Evolutionary conservation across 129 eudicot species (phyloP).

Genomic region (Pittosporum tobira): DNA sequence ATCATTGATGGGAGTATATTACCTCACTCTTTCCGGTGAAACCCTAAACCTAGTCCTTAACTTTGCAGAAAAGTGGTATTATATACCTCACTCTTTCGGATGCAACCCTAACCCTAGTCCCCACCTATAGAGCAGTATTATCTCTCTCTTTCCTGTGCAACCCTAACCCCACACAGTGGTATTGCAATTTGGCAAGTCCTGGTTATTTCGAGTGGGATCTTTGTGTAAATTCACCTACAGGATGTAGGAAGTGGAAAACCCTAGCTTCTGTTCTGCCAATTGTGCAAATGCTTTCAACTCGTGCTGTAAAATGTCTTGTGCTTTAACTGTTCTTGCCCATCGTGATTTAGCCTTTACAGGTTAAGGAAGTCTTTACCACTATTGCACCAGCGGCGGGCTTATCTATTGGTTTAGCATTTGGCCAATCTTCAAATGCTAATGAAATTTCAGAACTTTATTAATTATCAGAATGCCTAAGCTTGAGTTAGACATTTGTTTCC

Average conservation of each 20-base stretch:
- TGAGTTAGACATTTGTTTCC: constrained; percentile 69
- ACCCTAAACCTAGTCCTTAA: no score
- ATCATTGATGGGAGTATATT: no score
- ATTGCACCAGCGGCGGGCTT: constrained; percentile 91
- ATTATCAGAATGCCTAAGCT: constrained; percentile 51
- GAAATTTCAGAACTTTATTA: constrained; percentile 67
- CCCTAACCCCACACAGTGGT: no score
- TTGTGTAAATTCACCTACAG: constrained; percentile 88
- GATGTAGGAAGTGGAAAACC: constrained; percentile 92
- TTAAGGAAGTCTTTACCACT: constrained; percentile 71
- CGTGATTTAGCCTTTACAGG: constrained; percentile 94
- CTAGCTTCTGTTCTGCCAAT: constrained; percentile 82
- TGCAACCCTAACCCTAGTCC: no score
- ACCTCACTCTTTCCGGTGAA: no score
- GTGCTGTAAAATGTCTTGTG: constrained; percentile 70
- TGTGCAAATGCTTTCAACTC: constrained; percentile 65
- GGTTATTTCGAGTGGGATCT: constrained; percentile 80
- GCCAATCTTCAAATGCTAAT: constrained; percentile 89
- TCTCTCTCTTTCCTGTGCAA: constrained; percentile 84
- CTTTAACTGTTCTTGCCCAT: constrained; percentile 84
- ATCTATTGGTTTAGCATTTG: constrained; percentile 89
- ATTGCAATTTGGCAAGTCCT: constrained; percentile 88
- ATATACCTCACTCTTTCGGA: no score
- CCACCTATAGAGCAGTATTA: no score
- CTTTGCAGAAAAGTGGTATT: constrained; percentile 41